Percentiles rank a stretch among this genome's conserved stretches.
Evolutionary conservation across 352 stramenopile genomes (phyloP).

Genomic region (Globisporangium orthogonon): DNA sequence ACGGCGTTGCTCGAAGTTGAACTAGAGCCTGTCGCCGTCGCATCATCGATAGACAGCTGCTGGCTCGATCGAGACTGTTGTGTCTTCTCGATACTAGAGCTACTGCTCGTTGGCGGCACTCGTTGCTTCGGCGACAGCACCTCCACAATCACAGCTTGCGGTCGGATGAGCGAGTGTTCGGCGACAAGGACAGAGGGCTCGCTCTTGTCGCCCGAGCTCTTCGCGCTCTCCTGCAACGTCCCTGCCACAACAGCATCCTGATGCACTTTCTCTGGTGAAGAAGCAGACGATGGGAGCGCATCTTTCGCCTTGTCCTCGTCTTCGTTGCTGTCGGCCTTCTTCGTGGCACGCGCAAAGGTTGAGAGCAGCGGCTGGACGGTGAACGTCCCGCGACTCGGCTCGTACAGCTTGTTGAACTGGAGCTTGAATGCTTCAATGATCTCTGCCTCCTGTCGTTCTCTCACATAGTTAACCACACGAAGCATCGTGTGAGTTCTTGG

Average conservation of each 20-base stretch:
- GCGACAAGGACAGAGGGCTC: not conserved
- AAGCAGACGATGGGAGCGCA: not conserved
- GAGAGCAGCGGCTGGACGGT: slow-evolving; percentile 52
- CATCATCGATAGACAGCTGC: not conserved
- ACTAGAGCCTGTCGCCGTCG: too few relatives aligned
- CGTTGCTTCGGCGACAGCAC: slow-evolving; percentile 6
- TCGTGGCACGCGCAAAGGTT: slow-evolving; percentile 19
- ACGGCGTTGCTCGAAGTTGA: not conserved
- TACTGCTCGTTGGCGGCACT: not conserved
- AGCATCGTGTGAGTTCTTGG: not conserved
- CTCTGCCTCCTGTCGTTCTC: slow-evolving; percentile 26
- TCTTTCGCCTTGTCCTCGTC: not conserved
- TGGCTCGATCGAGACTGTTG: too few relatives aligned
- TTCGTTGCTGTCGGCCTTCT: not conserved
- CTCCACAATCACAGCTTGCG: slow-evolving; percentile 9
- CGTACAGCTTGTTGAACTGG: slow-evolving; percentile 50
- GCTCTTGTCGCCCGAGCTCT: not conserved
- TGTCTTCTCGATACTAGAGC: not conserved
- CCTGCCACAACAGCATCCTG: not conserved
- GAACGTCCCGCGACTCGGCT: slow-evolving; percentile 55
- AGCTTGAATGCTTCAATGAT: slow-evolving; percentile 57
- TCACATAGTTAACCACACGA: not conserved
- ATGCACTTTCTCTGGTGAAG: not conserved
- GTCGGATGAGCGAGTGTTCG: slow-evolving; percentile 3
- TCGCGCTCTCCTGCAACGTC: not conserved